These are phyloP conservation scores for Priceomyces medius DNA, from an alignment of 805 yeast species.

Conservation along the genomic window DNA sequence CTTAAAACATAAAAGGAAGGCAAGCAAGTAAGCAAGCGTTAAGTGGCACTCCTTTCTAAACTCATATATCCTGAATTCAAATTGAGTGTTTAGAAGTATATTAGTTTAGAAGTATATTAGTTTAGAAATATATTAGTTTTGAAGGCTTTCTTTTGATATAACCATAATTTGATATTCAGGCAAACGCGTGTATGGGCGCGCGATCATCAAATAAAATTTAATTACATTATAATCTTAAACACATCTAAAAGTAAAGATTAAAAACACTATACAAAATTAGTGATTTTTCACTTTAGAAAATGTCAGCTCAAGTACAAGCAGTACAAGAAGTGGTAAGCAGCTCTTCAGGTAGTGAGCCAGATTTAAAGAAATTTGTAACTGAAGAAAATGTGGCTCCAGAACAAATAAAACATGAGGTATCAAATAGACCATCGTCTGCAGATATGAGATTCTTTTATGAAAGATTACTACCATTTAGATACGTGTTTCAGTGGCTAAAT, in stretches of 20 bases:
- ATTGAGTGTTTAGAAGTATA: too few species aligned
- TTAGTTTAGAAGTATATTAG: too few species aligned
- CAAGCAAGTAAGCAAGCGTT: conserved; percentile 1
- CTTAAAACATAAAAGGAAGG: background rate
- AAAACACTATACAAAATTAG: background rate
- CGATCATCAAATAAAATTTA: too few species aligned
- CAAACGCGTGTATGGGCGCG: too few species aligned
- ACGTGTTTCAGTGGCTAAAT: conserved; percentile 83
- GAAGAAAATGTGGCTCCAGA: conserved; percentile 1
- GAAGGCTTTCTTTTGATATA: too few species aligned
- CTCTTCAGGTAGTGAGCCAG: background rate
- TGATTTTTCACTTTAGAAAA: background rate
- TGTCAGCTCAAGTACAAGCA: conserved; percentile 5
- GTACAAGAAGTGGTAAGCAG: background rate
- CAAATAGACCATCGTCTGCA: conserved; percentile 42
- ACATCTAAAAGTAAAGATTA: background rate
- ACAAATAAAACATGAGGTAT: background rate
- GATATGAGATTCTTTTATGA: conserved; percentile 76
- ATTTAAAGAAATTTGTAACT: conserved; percentile 4
- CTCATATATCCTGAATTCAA: too few species aligned
- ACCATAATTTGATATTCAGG: too few species aligned
- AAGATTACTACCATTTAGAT: conserved; percentile 69
- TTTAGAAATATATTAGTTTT: too few species aligned
- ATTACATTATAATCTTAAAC: background rate
- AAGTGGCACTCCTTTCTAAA: too few species aligned